phyloP scores from a whole-genome alignment of 2,329 filamentous ascomycete species.

The Fusarium longipes region DNA sequence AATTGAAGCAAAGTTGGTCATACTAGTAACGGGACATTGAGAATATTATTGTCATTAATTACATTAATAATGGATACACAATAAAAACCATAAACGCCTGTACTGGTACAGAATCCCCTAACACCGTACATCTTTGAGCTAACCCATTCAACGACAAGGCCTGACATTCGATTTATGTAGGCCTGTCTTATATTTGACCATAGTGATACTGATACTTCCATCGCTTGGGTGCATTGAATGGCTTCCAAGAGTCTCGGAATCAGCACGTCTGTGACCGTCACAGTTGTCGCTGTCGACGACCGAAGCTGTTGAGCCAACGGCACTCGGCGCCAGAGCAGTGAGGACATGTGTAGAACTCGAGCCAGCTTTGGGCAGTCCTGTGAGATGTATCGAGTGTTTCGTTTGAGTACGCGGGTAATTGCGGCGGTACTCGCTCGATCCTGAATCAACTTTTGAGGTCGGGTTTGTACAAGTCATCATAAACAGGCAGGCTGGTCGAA shows the following conservation, averaged over 20 bases:
- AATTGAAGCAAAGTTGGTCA: no score
- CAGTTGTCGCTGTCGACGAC: conserved; percentile 27
- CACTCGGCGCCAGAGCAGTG: conserved; percentile 6
- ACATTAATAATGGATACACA: no score
- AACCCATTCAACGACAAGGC: not conserved
- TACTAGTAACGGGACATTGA: no score
- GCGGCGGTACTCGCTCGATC: conserved; percentile 7
- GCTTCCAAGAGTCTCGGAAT: conserved; percentile 3
- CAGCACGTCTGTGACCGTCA: conserved; percentile 4
- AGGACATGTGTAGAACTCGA: conserved; percentile 38
- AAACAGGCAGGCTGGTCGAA: conserved; percentile 36
- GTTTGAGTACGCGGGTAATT: conserved; percentile 23
- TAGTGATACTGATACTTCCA: conserved; percentile 6
- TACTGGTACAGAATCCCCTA: no score
- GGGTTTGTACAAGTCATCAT: conserved; percentile 24
- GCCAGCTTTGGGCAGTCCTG: conserved; percentile 24
- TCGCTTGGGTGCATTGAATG: not conserved
- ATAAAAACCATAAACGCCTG: no score
- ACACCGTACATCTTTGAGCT: not conserved
- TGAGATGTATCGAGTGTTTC: conserved; percentile 32
- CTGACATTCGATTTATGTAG: conserved; percentile 9
- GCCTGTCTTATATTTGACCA: conserved; percentile 39
- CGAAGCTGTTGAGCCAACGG: conserved; percentile 9
- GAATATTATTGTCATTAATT: no score
- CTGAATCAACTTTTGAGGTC: conserved; percentile 2